These are phyloP conservation scores for Tuber umbilicatum DNA, from an alignment of 495 filamentous ascomycete species.

Conservation along the genomic window DNA sequence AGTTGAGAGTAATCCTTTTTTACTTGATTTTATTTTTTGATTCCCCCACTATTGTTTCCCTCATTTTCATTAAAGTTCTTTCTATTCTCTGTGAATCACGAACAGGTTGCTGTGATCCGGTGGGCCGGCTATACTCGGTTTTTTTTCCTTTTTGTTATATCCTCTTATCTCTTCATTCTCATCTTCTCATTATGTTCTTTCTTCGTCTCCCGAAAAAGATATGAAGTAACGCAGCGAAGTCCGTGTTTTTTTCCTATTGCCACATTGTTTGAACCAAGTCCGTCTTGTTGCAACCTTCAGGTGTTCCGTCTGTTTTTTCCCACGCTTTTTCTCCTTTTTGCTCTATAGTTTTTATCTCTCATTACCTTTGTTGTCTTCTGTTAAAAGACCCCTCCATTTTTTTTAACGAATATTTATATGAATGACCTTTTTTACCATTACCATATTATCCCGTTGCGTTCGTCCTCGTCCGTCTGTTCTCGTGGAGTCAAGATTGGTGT, in stretches of 20 bases:
- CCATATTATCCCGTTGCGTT: slow-evolving; percentile 3
- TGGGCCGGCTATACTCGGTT: slow-evolving; percentile 38
- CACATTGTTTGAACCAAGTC: slow-evolving; percentile 2
- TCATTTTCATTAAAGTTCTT: slow-evolving; percentile 22
- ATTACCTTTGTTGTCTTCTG: not conserved
- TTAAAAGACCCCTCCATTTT: not conserved
- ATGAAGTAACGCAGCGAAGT: slow-evolving; percentile 42
- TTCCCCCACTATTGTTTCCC: slow-evolving; percentile 20
- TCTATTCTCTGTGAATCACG: slow-evolving; percentile 25
- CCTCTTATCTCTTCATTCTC: slow-evolving; percentile 7
- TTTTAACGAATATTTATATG: slow-evolving; percentile 7
- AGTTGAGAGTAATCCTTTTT: slow-evolving; percentile 33
- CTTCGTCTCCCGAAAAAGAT: slow-evolving; percentile 41
- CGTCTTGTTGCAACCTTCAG: slow-evolving; percentile 24
- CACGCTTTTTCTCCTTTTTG: not conserved
- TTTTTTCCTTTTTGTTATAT: slow-evolving; percentile 34
- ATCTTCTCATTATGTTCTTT: slow-evolving; percentile 2
- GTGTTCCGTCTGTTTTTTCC: slow-evolving; percentile 21
- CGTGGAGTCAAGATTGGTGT: not conserved
- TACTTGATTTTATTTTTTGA: slow-evolving; percentile 35
- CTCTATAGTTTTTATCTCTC: not conserved
- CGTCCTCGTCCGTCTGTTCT: not conserved
- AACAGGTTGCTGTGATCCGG: slow-evolving; percentile 34
- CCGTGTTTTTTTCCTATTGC: slow-evolving; percentile 30
- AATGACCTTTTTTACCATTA: slow-evolving; percentile 6